Evolutionary conservation across 106 monocot genomes (phyloP).

Genomic region (Apostasia ramifera): DNA sequence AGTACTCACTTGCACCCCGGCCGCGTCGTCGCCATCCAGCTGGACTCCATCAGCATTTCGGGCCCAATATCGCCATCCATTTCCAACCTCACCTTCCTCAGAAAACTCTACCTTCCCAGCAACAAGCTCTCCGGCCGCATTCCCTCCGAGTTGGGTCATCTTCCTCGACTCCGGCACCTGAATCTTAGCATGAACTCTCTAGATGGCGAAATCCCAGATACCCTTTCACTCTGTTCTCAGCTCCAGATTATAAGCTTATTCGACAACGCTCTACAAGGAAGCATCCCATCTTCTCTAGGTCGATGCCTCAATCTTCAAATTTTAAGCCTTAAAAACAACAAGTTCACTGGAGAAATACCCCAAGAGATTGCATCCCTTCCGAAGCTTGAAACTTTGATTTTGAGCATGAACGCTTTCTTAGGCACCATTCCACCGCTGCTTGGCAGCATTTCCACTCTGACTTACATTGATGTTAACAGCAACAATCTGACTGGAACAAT

Average conservation of each 20-base stretch:
- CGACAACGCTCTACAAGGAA: not conserved
- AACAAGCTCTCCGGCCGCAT: slow-evolving; percentile 14
- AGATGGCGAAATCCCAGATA: not conserved
- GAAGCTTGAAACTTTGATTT: not conserved
- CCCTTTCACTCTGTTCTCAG: not conserved
- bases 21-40: not conserved
- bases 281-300: not conserved
- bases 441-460: not conserved
- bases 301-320: not conserved
- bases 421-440: not conserved
- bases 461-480: no score
- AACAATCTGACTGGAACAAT: no score
- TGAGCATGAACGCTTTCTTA: not conserved
- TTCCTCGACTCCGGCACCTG: not conserved
- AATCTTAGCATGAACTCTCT: slow-evolving; percentile 8
- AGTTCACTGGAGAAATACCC: not conserved
- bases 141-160: slow-evolving; percentile 5
- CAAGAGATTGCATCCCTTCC: not conserved
- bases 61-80: slow-evolving; percentile 10
- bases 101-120: slow-evolving; percentile 4
- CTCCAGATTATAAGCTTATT: not conserved
- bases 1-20: not conserved
- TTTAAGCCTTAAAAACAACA: not conserved
- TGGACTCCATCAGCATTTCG: slow-evolving; percentile 1
- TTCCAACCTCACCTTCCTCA: slow-evolving; percentile 15